phyloP scores from a whole-genome alignment of 2,329 filamentous ascomycete genomes.

The Xylariaceae sp. region DNA sequence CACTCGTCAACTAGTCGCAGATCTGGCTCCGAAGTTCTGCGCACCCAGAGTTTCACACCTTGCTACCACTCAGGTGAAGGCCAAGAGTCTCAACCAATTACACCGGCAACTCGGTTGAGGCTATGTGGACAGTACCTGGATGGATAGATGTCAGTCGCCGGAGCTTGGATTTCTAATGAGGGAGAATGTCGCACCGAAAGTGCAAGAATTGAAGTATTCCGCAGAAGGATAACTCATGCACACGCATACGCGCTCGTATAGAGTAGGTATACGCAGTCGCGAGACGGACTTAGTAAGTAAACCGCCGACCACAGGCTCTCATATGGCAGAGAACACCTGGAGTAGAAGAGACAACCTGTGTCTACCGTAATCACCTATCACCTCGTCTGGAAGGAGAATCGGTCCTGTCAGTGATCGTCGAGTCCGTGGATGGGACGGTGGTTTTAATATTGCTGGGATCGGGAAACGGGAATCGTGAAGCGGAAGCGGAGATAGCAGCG shows the following conservation, averaged over 20 bases:
- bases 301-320: not conserved
- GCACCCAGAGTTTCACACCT: too few species aligned
- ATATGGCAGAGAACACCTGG: slow-evolving; percentile 6
- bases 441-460: not conserved
- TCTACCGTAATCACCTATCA: not conserved
- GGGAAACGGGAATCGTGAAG: not conserved
- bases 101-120: too few species aligned
- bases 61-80: not conserved
- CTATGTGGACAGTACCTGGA: too few species aligned
- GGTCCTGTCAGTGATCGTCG: too few species aligned
- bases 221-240: not conserved
- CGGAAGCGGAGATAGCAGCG: not conserved
- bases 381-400: not conserved
- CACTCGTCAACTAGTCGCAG: not conserved
- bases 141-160: too few species aligned
- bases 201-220: not conserved
- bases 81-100: not conserved
- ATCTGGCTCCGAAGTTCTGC: not conserved
- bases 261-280: not conserved
- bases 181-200: too few species aligned
- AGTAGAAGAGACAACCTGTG: not conserved
- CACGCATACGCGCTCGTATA: not conserved
- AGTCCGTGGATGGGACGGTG: too few species aligned
- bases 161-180: too few species aligned
- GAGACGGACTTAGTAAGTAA: not conserved